Conservation (phyloP, 129 eudicot genomes). For the Centrapalus pauciflorus region DNA sequence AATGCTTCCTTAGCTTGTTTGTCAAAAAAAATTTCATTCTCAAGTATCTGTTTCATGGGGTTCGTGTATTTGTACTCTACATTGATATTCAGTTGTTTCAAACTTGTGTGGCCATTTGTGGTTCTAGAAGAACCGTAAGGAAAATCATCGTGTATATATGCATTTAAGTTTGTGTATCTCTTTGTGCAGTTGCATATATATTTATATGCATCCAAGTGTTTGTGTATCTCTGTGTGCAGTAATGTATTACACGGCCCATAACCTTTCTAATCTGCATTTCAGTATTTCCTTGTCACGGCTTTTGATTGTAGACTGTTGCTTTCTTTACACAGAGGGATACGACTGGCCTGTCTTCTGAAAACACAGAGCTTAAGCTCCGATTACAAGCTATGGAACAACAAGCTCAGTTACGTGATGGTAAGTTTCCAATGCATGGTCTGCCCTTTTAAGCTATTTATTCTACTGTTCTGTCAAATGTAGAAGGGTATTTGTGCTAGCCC, state of each 20-base stretch:
- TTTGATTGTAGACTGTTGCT: background rate
- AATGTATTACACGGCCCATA: background rate
- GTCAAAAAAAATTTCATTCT: background rate
- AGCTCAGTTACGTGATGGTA: slow-evolving; percentile 89
- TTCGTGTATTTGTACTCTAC: background rate
- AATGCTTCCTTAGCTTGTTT: background rate
- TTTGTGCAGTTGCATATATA: no score
- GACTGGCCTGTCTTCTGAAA: slow-evolving; percentile 58
- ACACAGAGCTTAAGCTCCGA: slow-evolving; percentile 78
- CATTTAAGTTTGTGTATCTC: no score
- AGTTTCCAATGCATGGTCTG: slow-evolving; percentile 13
- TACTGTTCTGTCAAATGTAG: background rate
- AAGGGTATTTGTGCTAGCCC: background rate
- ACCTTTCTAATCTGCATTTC: background rate
- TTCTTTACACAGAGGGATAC: slow-evolving; percentile 66
- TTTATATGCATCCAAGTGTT: no score
- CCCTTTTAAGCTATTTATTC: background rate
- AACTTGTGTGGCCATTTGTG: background rate
- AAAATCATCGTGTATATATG: no score
- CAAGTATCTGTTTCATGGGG: background rate
- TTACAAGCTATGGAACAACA: slow-evolving; percentile 94
- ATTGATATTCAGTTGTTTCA: background rate
- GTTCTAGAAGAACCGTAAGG: no score
- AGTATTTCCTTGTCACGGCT: background rate
- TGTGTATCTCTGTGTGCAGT: background rate